Base-by-base conservation (phyloP, 768 basidiomycete genomes). In the Suillus subaureus region DNA sequence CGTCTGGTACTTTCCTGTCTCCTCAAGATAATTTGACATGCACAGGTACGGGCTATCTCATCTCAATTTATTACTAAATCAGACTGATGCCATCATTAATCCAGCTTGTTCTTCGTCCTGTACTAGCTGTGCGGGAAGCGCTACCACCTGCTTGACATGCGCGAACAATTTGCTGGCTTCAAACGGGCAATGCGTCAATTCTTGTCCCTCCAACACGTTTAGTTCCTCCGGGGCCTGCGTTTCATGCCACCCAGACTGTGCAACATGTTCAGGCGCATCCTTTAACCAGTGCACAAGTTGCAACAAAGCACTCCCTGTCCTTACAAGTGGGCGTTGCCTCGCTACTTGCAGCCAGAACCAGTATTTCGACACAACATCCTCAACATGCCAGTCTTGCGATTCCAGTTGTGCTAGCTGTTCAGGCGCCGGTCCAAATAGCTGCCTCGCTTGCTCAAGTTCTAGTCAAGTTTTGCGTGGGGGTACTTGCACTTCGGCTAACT, bases 231-330 rank as follows among this genome's bases (percentile, higher is more conserved):
- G 87, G 28, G 77, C 85, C 33, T 96, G 94, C 78, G 72, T 87
- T 63, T 70, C 88, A 6, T 97, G 95, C 75, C 94, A 96, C 66
- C 87, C 93, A 0, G 95, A 96, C 73, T 97, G 94, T 71, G 87
- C 86, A 18, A 88, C 90, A 2, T 97, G 95, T 77, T 87, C 87
- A 28, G 93, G 93, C n/a, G 71, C 84, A 26, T 85, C 87, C 0
- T 93, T 93, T 79, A 87, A 86, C 72, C 89, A 94, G 73, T 97
- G 94, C 77, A 82, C 87, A 9, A 85, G 85, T 57, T 96, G 94
- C 71, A 82, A 87, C 39, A 70, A 87, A 33, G 78, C 81, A 26
- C 85, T 88, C 0, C 94, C 93, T 0, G 91, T 94, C 45, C 86
- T 89, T 55, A 85, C 85, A 45, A 87, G 85, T 62, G 92, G 92